These are phyloP conservation scores for Suaeda aralocaspica DNA, from an alignment of 148 eudicot species.

Conservation along the genomic window DNA sequence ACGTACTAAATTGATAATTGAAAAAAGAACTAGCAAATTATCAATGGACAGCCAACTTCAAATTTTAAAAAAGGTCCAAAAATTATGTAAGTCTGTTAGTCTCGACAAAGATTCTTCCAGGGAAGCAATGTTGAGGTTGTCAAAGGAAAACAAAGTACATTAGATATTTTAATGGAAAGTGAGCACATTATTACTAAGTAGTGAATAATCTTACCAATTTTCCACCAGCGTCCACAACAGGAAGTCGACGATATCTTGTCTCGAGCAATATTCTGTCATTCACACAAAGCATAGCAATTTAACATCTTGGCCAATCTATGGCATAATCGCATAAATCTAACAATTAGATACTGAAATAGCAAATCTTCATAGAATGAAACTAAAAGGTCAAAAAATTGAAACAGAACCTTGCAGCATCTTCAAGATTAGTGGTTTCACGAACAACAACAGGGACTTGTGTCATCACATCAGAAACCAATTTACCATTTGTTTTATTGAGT, in stretches of 20 bases:
- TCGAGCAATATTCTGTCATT: constrained; percentile 24
- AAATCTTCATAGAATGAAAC: too few species aligned
- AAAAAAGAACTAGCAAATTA: background rate
- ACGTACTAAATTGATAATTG: background rate
- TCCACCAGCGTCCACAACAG: constrained; percentile 13
- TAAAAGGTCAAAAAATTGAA: background rate
- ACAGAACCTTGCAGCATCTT: constrained; percentile 87
- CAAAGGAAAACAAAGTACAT: background rate
- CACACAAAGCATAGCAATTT: constrained; percentile 1
- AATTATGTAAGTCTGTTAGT: constrained; percentile 7
- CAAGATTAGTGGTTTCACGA: constrained; percentile 81
- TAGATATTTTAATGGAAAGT: too few species aligned
- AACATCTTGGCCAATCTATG: background rate
- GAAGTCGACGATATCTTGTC: constrained; percentile 17
- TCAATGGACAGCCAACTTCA: background rate
- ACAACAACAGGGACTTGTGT: constrained; percentile 78
- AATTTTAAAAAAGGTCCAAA: background rate
- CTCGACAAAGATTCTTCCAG: background rate
- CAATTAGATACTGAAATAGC: background rate
- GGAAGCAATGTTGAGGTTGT: background rate
- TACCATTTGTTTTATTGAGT: constrained; percentile 80
- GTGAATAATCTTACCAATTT: constrained; percentile 25
- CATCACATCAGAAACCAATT: constrained; percentile 86
- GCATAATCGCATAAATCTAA: background rate
- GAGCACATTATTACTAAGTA: too few species aligned